Conservation (phyloP, 2,329 filamentous ascomycete species). For the Coleophoma eucalyptorum region DNA sequence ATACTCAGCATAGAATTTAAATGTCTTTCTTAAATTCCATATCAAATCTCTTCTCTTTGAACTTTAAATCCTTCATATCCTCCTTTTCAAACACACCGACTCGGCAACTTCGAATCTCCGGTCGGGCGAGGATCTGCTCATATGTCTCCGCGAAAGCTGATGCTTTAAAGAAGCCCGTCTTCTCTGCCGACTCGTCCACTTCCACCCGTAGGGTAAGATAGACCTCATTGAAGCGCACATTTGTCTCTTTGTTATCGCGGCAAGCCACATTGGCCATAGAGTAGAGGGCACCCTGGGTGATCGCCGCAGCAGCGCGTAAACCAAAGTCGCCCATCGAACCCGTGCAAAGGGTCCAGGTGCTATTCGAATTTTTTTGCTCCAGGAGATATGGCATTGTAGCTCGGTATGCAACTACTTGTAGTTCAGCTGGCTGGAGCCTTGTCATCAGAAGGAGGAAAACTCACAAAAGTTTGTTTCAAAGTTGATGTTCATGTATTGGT, state of each 20-base stretch:
- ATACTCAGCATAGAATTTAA: background rate
- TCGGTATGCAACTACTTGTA: slow-evolving; percentile 21
- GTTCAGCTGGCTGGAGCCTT: background rate
- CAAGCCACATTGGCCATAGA: slow-evolving; percentile 27
- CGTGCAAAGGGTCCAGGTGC: slow-evolving; percentile 31
- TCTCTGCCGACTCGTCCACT: slow-evolving; percentile 16
- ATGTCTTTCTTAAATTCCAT: background rate
- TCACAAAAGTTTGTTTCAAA: slow-evolving; percentile 30
- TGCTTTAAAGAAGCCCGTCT: slow-evolving; percentile 8
- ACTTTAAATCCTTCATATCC: slow-evolving; percentile 6
- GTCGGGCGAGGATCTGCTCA: slow-evolving; percentile 10
- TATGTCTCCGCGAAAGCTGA: slow-evolving; percentile 16
- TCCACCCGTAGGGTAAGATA: slow-evolving; percentile 29
- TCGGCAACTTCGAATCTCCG: slow-evolving; percentile 11
- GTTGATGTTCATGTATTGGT: slow-evolving; percentile 5
- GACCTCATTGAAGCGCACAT: slow-evolving; percentile 36
- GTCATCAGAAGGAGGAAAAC: slow-evolving; percentile 2
- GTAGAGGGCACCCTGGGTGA: slow-evolving; percentile 34
- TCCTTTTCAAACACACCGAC: slow-evolving; percentile 6
- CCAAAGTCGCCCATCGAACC: slow-evolving; percentile 25
- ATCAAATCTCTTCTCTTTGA: slow-evolving; percentile 3
- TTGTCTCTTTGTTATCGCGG: slow-evolving; percentile 25
- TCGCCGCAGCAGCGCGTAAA: slow-evolving; percentile 16
- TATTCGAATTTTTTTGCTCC: slow-evolving; percentile 18
- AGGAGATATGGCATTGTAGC: slow-evolving; percentile 29